phyloP scores from a whole-genome alignment of 2,329 filamentous ascomycete species.

The Hymenotorrendiella dingleyae region DNA sequence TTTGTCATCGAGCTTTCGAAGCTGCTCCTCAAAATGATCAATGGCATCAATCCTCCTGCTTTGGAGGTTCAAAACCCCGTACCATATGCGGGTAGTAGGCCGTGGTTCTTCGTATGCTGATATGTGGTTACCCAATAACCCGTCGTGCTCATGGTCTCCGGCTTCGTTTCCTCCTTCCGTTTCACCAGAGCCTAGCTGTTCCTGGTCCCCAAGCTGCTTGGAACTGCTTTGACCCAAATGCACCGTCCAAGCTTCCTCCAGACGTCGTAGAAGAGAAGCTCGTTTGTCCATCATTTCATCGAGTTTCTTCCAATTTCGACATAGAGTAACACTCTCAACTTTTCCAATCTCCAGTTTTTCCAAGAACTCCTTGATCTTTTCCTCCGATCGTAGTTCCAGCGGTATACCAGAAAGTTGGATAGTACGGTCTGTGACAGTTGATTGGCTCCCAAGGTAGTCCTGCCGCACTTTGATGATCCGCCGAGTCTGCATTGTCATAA shows the following conservation, averaged over 20 bases:
- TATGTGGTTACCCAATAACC: slow-evolving; percentile 47
- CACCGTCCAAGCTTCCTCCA: slow-evolving; percentile 80
- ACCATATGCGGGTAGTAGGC: slow-evolving; percentile 70
- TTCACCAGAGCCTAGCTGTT: slow-evolving; percentile 18
- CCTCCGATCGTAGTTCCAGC: slow-evolving; percentile 68
- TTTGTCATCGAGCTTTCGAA: slow-evolving; percentile 71
- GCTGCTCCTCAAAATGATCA: slow-evolving; percentile 85
- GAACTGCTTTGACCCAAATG: slow-evolving; percentile 56
- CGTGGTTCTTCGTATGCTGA: slow-evolving; percentile 41
- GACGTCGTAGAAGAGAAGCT: slow-evolving; percentile 56
- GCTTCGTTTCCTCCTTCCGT: slow-evolving; percentile 35
- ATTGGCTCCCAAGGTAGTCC: slow-evolving; percentile 86
- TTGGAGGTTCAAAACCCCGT: slow-evolving; percentile 67
- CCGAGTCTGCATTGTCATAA: slow-evolving; percentile 76
- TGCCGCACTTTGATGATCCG: slow-evolving; percentile 82
- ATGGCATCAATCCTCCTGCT: slow-evolving; percentile 80
- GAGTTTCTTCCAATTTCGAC: slow-evolving; percentile 77
- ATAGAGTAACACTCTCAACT: slow-evolving; percentile 82
- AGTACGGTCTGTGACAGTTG: slow-evolving; percentile 91
- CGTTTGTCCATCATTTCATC: slow-evolving; percentile 69
- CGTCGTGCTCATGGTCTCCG: slow-evolving; percentile 50
- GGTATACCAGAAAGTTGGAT: slow-evolving; percentile 90
- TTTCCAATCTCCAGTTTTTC: slow-evolving; percentile 84
- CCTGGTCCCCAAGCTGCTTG: slow-evolving; percentile 39
- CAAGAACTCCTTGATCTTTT: slow-evolving; percentile 77